Conservation (phyloP, 495 filamentous ascomycete species). For the Penicillium ucsense region DNA sequence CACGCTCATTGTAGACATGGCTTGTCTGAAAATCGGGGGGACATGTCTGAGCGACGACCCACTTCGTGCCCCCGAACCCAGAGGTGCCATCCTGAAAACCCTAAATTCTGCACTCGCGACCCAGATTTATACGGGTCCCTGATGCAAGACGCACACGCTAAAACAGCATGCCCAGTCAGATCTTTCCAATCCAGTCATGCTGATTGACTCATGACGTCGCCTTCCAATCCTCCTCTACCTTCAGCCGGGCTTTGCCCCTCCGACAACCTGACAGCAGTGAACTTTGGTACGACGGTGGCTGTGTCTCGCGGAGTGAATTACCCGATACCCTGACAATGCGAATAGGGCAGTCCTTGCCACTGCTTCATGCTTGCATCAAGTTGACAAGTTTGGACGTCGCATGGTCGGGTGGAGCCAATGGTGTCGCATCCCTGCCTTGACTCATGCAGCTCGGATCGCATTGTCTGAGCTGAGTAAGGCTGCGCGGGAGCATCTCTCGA, state of each 20-base stretch:
- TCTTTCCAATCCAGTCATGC: not conserved
- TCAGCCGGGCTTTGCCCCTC: conserved; percentile 4
- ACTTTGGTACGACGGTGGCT: conserved; percentile 11
- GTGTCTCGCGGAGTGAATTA: not conserved
- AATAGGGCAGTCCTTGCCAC: not conserved
- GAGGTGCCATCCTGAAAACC: conserved; percentile 2
- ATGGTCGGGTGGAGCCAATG: too few species aligned
- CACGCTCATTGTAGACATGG: too few species aligned
- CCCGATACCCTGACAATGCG: conserved; percentile 1
- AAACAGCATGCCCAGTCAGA: too few species aligned
- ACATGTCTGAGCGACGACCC: too few species aligned
- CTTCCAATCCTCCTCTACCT: not conserved
- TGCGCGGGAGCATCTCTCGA: too few species aligned
- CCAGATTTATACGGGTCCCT: not conserved
- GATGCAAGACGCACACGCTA: not conserved
- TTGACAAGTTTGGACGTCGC: too few species aligned
- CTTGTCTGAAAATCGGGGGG: too few species aligned
- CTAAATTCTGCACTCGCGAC: not conserved
- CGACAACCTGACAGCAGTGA: conserved; percentile 7
- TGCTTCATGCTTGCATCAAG: not conserved
- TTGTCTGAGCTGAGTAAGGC: too few species aligned
- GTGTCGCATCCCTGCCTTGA: too few species aligned
- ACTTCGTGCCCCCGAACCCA: not conserved
- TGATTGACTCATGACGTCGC: conserved; percentile 8
- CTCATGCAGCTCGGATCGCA: too few species aligned